phyloP scores from a whole-genome alignment of 2,329 filamentous ascomycete genomes.

The Parastagonospora nodorum region DNA sequence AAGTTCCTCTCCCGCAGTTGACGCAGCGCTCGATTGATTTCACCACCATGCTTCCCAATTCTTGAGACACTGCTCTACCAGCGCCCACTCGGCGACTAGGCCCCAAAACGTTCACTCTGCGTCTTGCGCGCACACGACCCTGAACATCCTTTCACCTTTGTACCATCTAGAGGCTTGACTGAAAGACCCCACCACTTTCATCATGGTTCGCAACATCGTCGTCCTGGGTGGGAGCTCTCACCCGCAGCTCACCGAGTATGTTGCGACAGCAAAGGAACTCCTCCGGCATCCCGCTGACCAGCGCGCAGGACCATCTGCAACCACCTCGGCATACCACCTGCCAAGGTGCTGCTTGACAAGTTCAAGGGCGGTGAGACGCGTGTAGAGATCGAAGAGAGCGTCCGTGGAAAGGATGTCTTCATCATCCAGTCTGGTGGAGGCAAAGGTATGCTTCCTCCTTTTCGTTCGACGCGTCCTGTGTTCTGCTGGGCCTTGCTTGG shows the following conservation, averaged over 20 bases:
- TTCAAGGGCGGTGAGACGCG: slow-evolving; percentile 95
- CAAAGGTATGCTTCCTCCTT: slow-evolving; percentile 49
- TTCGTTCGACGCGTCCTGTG: background rate
- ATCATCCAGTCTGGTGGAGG: slow-evolving; percentile 95
- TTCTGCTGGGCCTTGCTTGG: background rate
- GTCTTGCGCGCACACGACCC: slow-evolving; percentile 10
- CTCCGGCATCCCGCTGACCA: slow-evolving; percentile 8
- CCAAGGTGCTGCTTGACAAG: slow-evolving; percentile 83
- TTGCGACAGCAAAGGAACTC: background rate
- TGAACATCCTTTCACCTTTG: slow-evolving; percentile 5
- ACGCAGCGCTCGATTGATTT: slow-evolving; percentile 12
- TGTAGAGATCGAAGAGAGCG: slow-evolving; percentile 94
- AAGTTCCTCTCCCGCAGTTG: slow-evolving; percentile 26
- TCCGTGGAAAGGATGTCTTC: slow-evolving; percentile 95
- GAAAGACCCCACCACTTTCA: slow-evolving; percentile 1
- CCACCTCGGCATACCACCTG: slow-evolving; percentile 82
- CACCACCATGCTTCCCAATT: slow-evolving; percentile 43
- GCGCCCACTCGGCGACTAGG: slow-evolving; percentile 29
- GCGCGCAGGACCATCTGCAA: slow-evolving; percentile 70
- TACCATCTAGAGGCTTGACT: slow-evolving; percentile 1
- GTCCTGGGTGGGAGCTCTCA: slow-evolving; percentile 93
- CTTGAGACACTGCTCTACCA: slow-evolving; percentile 31
- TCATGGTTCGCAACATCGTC: slow-evolving; percentile 94
- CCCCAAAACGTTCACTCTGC: background rate
- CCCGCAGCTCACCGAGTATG: slow-evolving; percentile 75